Evolutionary conservation across 306 rosid species (phyloP).

Genomic region (Biancaea sappan): DNA sequence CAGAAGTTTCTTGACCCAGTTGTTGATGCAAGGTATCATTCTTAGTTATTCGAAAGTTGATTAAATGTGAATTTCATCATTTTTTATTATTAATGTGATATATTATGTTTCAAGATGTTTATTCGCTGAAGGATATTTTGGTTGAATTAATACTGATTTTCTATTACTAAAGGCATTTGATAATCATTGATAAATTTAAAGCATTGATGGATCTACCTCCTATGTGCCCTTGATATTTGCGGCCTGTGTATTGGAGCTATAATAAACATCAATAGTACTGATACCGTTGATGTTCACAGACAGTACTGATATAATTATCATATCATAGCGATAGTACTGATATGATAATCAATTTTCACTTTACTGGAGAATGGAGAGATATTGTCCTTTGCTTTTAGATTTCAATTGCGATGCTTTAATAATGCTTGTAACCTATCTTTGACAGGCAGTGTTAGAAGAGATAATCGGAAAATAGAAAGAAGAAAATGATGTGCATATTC

Average conservation of each 20-base stretch:
- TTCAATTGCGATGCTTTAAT: conserved; percentile 16
- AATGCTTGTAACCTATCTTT: conserved; percentile 19
- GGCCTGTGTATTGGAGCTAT: too few species aligned
- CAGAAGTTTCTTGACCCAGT: conserved; percentile 82
- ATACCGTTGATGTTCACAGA: too few species aligned
- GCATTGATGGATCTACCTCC: too few species aligned
- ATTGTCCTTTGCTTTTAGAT: too few species aligned
- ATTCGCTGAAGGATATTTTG: conserved; percentile 3
- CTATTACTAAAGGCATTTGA: not conserved
- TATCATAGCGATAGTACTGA: too few species aligned
- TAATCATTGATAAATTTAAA: too few species aligned
- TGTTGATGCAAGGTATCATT: conserved; percentile 66
- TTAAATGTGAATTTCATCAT: conserved; percentile 25
- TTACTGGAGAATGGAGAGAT: too few species aligned
- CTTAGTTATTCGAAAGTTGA: conserved; percentile 26
- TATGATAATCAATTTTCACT: too few species aligned
- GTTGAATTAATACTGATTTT: not conserved
- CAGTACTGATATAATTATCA: too few species aligned
- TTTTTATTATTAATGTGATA: not conserved
- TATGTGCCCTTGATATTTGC: too few species aligned
- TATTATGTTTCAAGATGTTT: not conserved
- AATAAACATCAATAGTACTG: too few species aligned
- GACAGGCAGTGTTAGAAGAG: conserved; percentile 53
- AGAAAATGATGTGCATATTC: conserved; percentile 45
- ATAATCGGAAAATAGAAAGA: conserved; percentile 42